phyloP scores from a whole-genome alignment of 179 eudicot species.

The Vitellaria paradoxa region DNA sequence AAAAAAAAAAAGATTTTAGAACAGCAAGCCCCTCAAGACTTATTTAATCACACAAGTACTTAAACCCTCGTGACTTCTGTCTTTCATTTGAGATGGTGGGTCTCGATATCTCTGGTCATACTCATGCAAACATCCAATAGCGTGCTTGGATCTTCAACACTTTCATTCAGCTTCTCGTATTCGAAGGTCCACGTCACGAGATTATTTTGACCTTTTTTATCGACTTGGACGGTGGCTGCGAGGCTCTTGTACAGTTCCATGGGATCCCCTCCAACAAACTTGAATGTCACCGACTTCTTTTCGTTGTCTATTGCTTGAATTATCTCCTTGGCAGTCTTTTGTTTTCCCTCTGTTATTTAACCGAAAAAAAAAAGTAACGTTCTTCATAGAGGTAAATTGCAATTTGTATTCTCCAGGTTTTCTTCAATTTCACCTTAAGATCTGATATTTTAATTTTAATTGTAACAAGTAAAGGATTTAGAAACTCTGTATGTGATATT shows the following conservation, averaged over 20 bases:
- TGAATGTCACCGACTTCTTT: not conserved
- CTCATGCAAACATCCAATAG: not conserved
- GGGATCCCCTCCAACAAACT: not conserved
- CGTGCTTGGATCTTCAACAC: conserved; percentile 8
- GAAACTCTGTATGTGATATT: too few species aligned
- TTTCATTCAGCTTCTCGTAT: conserved; percentile 11
- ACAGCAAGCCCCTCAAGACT: too few species aligned
- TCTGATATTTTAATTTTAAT: too few species aligned
- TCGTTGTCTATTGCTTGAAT: not conserved
- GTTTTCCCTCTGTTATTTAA: not conserved
- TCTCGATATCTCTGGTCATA: conserved; percentile 11
- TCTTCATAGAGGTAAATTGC: too few species aligned
- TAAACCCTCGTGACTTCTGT: too few species aligned
- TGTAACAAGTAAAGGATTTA: too few species aligned
- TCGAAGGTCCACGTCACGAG: conserved; percentile 15
- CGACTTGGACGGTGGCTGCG: not conserved
- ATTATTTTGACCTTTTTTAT: not conserved
- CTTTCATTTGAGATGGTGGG: not conserved
- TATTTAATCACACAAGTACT: too few species aligned
- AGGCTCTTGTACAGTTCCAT: not conserved
- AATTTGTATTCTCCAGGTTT: too few species aligned
- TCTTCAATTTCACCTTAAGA: too few species aligned
- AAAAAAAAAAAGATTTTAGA: too few species aligned
- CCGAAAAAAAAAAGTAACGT: too few species aligned
- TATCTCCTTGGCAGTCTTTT: not conserved